Conservation (phyloP, 2,329 filamentous ascomycete species). For the Fusarium sp. region DNA sequence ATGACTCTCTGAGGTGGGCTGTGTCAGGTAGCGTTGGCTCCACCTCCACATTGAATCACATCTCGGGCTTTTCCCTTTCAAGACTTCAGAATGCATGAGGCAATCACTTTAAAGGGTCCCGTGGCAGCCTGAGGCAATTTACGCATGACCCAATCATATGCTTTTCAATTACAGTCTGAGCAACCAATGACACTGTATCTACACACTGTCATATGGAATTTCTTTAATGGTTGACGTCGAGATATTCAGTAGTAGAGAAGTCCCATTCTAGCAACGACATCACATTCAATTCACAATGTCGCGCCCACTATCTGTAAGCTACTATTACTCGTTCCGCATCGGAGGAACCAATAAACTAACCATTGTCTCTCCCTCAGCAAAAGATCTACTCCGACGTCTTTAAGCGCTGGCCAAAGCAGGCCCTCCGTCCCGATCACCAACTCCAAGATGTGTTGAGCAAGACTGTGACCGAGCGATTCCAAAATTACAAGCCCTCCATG, state of each 20-base stretch:
- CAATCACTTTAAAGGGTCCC: slow-evolving; percentile 35
- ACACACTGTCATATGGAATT: slow-evolving; percentile 44
- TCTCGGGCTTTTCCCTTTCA: slow-evolving; percentile 35
- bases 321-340: neutral
- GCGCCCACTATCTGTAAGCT: slow-evolving; percentile 51
- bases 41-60: slow-evolving; percentile 37
- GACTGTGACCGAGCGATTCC: slow-evolving; percentile 54
- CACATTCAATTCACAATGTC: slow-evolving; percentile 50
- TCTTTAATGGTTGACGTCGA: slow-evolving; percentile 49
- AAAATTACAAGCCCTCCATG: slow-evolving; percentile 50
- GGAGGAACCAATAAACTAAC: neutral
- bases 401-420: slow-evolving; percentile 73
- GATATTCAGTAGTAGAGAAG: slow-evolving; percentile 20
- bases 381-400: slow-evolving; percentile 57
- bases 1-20: slow-evolving; percentile 35
- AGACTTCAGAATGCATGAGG: slow-evolving; percentile 32
- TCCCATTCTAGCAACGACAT: slow-evolving; percentile 17
- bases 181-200: neutral
- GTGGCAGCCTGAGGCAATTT: slow-evolving; percentile 39
- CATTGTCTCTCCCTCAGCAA: slow-evolving; percentile 42
- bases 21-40: slow-evolving; percentile 33
- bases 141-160: slow-evolving; percentile 40
- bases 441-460: slow-evolving; percentile 68
- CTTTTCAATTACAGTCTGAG: slow-evolving; percentile 16
- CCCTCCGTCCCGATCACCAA: slow-evolving; percentile 72